Evolutionary conservation across 2,329 filamentous ascomycete genomes (phyloP), one percentile per base, ranked within the genome.

Genomic region (Dothideomycetes sp.): DNA sequence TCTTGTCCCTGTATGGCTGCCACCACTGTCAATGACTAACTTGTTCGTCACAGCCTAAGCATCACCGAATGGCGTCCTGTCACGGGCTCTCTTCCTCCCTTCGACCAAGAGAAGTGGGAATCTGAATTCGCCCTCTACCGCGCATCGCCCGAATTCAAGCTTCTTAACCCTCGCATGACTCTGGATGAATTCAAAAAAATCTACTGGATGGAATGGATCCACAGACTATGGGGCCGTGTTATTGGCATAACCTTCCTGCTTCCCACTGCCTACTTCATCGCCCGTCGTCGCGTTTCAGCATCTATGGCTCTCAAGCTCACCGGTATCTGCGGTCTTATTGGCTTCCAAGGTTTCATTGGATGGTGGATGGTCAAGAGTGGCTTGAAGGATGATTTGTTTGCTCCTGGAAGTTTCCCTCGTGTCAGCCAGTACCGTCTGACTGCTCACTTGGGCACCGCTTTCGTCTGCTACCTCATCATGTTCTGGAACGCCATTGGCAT

Each of bases 331-430:
- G 77, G 74, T 34, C 70, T 96, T 53, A 95, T 98, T 54, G 91
- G 86, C 41, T 91, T 94, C 62, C 91, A 98, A 62, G 91, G 91
- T 31, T 76, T 91, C 55, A 80, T 98, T 49, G 91, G 91, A 41
- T 98, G 91, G 91, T 98, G 91, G 87, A 98, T 98, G 91, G 91
- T 98, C 52, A 93, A 93, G 64, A 93, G 84, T 9, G 91, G 91
- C 2, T 71, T 98, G 47, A 93, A 89, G 60, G 91, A 96, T 58
- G 91, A 98, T 60, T 74, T 98, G 19, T 95, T 98, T 58, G 84
- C 84, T 15, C 82, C 85, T 2, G 91, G 88, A 10, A 83, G 81
- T 43, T 86, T 94, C 61, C 91, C 91, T 0, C 79, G 91, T 45
- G 91, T 98, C 35, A 89, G 82, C 47, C 91, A 98, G 64, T 98